Evolutionary conservation across 2,329 filamentous ascomycete species (phyloP).

Genomic region (Penicillium sp.): DNA sequence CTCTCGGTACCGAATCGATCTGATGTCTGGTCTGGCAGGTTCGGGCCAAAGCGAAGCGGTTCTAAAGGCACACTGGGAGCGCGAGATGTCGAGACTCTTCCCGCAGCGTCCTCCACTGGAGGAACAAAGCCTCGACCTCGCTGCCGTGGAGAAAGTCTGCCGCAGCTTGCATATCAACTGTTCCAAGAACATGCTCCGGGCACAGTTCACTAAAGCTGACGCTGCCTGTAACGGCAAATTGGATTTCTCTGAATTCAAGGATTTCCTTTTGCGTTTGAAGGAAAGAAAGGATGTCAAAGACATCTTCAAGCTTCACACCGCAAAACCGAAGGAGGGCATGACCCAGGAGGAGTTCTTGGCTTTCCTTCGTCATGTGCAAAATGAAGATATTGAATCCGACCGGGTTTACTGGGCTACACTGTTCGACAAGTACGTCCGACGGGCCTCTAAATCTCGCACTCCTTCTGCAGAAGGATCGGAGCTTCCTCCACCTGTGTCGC

Average conservation of each 20-base stretch:
- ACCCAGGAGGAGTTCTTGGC: constrained; percentile 62
- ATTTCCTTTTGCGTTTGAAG: constrained; percentile 75
- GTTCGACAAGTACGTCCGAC: constrained; percentile 62
- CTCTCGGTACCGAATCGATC: constrained; percentile 73
- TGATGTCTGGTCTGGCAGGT: constrained; percentile 81
- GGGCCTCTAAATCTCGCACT: constrained; percentile 44
- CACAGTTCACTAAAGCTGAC: constrained; percentile 67
- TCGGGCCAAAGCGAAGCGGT: constrained; percentile 67
- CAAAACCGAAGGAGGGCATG: constrained; percentile 55
- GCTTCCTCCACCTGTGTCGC: constrained; percentile 37
- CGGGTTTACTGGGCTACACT: constrained; percentile 58
- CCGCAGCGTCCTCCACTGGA: constrained; percentile 41
- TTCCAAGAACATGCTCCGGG: constrained; percentile 61
- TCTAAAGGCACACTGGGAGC: constrained; percentile 74
- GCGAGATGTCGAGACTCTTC: constrained; percentile 66
- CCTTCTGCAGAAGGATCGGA: constrained; percentile 35
- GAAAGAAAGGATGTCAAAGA: constrained; percentile 69
- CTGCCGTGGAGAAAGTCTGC: constrained; percentile 73
- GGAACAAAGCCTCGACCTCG: constrained; percentile 65
- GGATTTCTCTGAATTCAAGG: constrained; percentile 70
- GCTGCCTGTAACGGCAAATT: constrained; percentile 56
- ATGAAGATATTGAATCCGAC: constrained; percentile 63
- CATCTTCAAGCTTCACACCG: constrained; percentile 58
- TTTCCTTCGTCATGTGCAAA: constrained; percentile 67
- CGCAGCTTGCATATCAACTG: constrained; percentile 87